Evolutionary conservation across 1,284 basidiomycete species (phyloP).

Genomic region (Polyporus tsugae): DNA sequence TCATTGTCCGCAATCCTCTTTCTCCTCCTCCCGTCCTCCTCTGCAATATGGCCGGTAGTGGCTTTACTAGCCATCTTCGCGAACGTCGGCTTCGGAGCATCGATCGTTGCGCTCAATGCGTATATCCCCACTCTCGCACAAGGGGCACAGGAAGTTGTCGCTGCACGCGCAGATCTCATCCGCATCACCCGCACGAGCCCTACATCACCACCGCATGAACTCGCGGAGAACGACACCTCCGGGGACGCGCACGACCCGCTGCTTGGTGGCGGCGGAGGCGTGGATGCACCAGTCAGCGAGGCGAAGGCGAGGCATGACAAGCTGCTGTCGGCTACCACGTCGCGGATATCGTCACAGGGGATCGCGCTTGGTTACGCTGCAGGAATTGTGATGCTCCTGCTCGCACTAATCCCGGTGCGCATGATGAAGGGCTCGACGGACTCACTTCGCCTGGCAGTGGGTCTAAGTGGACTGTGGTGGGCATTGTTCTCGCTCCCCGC

Average conservation of each 20-base stretch:
- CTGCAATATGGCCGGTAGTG: slow-evolving; percentile 69
- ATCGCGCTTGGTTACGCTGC: slow-evolving; percentile 86
- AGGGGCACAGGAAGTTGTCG: slow-evolving; percentile 66
- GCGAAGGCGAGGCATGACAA: slow-evolving; percentile 39
- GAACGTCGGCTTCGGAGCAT: slow-evolving; percentile 86
- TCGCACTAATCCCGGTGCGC: slow-evolving; percentile 79
- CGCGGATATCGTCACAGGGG: slow-evolving; percentile 83
- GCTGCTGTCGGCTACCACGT: slow-evolving; percentile 73
- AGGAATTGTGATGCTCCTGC: slow-evolving; percentile 74
- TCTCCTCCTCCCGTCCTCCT: slow-evolving; percentile 74
- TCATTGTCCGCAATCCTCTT: slow-evolving; percentile 73
- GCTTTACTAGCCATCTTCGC: slow-evolving; percentile 74
- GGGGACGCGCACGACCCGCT: slow-evolving; percentile 30
- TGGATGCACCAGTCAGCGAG: slow-evolving; percentile 30
- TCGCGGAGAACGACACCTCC: slow-evolving; percentile 5
- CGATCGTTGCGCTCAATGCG: slow-evolving; percentile 88
- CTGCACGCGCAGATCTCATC: slow-evolving; percentile 49
- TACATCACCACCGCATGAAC: neutral
- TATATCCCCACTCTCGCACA: slow-evolving; percentile 84
- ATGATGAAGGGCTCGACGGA: slow-evolving; percentile 74
- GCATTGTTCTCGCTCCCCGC: slow-evolving; percentile 80
- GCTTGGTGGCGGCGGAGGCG: slow-evolving; percentile 28
- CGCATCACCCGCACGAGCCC: slow-evolving; percentile 22
- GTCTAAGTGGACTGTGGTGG: slow-evolving; percentile 88
- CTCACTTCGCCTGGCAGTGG: slow-evolving; percentile 80